Conservation (phyloP, 345 rosid species). For the Isatis tinctoria region DNA sequence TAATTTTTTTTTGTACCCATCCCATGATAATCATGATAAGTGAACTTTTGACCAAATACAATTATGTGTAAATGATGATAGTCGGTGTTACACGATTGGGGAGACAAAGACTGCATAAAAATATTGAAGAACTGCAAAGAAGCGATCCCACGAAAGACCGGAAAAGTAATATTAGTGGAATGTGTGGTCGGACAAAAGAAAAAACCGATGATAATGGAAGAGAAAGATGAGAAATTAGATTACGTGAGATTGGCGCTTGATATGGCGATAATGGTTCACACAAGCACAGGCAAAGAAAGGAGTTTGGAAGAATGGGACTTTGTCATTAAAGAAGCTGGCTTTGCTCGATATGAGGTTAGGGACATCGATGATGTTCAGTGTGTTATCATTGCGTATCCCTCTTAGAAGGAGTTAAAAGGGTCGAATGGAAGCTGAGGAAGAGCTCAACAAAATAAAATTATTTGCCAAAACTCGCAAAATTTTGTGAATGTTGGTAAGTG, state of each 20-base stretch:
- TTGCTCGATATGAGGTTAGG: constrained; percentile 36
- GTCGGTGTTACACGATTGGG: constrained; percentile 75
- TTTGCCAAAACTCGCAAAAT: neutral
- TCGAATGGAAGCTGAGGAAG: neutral
- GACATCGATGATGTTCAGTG: constrained; percentile 38
- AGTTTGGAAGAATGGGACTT: constrained; percentile 56
- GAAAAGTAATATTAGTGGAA: constrained; percentile 61
- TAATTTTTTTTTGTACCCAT: too few relatives aligned
- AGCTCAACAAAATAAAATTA: neutral
- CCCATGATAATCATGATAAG: too few relatives aligned
- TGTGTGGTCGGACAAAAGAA: constrained; percentile 36
- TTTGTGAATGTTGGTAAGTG: neutral
- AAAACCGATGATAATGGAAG: neutral
- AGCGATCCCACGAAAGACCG: constrained; percentile 41
- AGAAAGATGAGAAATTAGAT: constrained; percentile 32
- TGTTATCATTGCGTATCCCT: constrained; percentile 49
- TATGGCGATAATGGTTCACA: constrained; percentile 74
- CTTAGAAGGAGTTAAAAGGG: neutral
- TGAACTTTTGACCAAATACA: neutral
- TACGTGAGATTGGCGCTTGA: constrained; percentile 48
- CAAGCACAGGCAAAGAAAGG: constrained; percentile 58
- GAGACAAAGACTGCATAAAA: constrained; percentile 54
- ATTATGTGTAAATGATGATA: neutral
- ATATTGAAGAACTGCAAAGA: constrained; percentile 60
- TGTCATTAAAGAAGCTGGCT: constrained; percentile 54